These are phyloP conservation scores for Paramecium sonneborni DNA, from an alignment of 73 alveolate genomes.

Conservation along the genomic window DNA sequence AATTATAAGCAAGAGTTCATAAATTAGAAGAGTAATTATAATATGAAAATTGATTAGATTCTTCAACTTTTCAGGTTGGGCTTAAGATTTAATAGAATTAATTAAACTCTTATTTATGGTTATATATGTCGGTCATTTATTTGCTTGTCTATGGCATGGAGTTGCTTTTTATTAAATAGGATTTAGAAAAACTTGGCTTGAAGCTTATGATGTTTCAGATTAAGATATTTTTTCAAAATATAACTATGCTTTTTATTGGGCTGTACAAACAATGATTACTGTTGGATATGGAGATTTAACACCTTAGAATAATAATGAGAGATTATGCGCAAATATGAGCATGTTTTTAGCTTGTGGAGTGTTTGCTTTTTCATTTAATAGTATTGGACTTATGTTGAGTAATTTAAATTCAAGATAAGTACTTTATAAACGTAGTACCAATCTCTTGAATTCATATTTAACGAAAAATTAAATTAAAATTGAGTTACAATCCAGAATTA, in stretches of 20 bases:
- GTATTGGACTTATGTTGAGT: slow-evolving; percentile 76
- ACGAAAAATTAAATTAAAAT: slow-evolving; percentile 73
- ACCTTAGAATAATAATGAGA: slow-evolving; percentile 78
- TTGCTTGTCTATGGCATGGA: slow-evolving; percentile 76
- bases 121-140: slow-evolving; percentile 68
- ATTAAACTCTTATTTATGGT: slow-evolving; percentile 49
- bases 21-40: slow-evolving; percentile 74
- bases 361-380: slow-evolving; percentile 85
- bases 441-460: slow-evolving; percentile 74
- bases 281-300: slow-evolving; percentile 91
- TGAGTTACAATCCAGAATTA: slow-evolving; percentile 71
- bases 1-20: slow-evolving; percentile 70
- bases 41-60: too few relatives aligned
- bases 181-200: slow-evolving; percentile 69
- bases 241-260: slow-evolving; percentile 75
- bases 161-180: slow-evolving; percentile 64
- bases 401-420: slow-evolving; percentile 69
- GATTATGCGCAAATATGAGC: slow-evolving; percentile 70
- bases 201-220: slow-evolving; percentile 1
- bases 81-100: slow-evolving; percentile 32
- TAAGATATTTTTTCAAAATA: slow-evolving; percentile 47
- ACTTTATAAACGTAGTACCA: slow-evolving; percentile 69
- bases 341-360: slow-evolving; percentile 88
- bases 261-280: slow-evolving; percentile 84
- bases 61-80: slow-evolving; percentile 52